Evolutionary conservation across 129 eudicot genomes (phyloP), one percentile per base, ranked within the genome.

Genomic region (Apium graveolens): DNA sequence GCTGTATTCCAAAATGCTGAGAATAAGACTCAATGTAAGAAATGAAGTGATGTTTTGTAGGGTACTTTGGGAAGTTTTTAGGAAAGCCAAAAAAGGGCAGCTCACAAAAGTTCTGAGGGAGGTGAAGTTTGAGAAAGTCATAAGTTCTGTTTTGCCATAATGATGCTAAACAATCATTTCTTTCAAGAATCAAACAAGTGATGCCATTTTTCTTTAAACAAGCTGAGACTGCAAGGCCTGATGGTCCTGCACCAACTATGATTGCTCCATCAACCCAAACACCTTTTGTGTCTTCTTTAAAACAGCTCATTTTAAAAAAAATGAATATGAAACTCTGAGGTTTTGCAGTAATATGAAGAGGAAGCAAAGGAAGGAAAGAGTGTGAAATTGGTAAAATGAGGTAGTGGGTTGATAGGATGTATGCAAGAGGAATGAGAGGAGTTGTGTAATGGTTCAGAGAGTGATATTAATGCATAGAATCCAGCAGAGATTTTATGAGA

Each of bases 221-320:
- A 42, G 97, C 98, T 32, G 97, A 82, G 5, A 85, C 92, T 1
- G 98, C 97, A 41, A 93, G 81, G 20, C 98, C 98, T 44, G 98
- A 93, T 44, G 98, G 98, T 2, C 98, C 98, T 53, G 92, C 97
- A 17, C 98, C 98, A 26, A 93, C 90, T 29, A 93, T 90, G 55
- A 93, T 91, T 49, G 98, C 95, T 14, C 93, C 98, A 27, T 89
- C 76, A 34, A 78, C 76, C 34, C 73, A 78, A 70, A 80, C 37
- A 20, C 80, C 69, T 14, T 70, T 63, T 24, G 76, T 82, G 14
- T 71, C 76, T 83, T 78, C 83, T 84, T 88, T 87, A 71, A 79
- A 84, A 81, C 83, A 86, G 81, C 84, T 82, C 94, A 90, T 90
- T 32, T 57, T 1, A 26, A n/a, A 57, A n/a, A 9, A 3, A 57